A percentile compares a stretch with the other conserved stretches of the same genome.
These are phyloP conservation scores for Ganoderma multipileum DNA, from an alignment of 1,284 basidiomycete genomes.

Conservation along the genomic window DNA sequence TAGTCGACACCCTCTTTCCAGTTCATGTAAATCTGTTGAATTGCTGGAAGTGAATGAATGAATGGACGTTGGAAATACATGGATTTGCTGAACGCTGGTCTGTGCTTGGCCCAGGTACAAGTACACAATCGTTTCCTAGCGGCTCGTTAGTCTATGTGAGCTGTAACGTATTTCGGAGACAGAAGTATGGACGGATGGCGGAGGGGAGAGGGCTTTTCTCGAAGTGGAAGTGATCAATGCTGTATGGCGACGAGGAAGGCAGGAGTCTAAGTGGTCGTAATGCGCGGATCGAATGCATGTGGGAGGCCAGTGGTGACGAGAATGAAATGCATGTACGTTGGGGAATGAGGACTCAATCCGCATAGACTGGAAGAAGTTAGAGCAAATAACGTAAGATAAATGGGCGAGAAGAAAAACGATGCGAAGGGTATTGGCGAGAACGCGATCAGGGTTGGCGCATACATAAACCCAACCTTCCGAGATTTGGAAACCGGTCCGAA, in stretches of 20 bases:
- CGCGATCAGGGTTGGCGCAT: not conserved
- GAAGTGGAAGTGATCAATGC: not conserved
- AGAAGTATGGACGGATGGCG: not conserved
- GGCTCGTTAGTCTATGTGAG: slow-evolving; percentile 1
- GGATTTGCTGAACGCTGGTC: not conserved
- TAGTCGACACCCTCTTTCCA: not conserved
- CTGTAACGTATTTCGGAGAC: not conserved
- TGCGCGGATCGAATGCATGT: not conserved
- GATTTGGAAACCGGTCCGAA: not conserved
- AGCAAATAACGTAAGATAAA: slow-evolving; percentile 6
- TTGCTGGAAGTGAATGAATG: not conserved
- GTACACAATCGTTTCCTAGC: not conserved
- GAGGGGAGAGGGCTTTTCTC: not conserved
- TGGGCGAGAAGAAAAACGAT: not conserved
- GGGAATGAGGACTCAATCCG: not conserved
- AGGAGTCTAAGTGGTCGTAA: not conserved
- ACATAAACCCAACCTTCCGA: slow-evolving; percentile 4
- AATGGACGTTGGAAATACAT: not conserved
- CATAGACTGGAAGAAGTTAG: not conserved
- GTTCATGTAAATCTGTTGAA: not conserved
- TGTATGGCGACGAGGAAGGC: not conserved
- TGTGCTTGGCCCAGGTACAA: not conserved
- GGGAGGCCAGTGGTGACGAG: not conserved
- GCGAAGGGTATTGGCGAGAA: not conserved
- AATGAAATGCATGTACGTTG: not conserved